These are phyloP conservation scores for Quercus lobata DNA, from an alignment of 331 rosid species.

Conservation along the genomic window DNA sequence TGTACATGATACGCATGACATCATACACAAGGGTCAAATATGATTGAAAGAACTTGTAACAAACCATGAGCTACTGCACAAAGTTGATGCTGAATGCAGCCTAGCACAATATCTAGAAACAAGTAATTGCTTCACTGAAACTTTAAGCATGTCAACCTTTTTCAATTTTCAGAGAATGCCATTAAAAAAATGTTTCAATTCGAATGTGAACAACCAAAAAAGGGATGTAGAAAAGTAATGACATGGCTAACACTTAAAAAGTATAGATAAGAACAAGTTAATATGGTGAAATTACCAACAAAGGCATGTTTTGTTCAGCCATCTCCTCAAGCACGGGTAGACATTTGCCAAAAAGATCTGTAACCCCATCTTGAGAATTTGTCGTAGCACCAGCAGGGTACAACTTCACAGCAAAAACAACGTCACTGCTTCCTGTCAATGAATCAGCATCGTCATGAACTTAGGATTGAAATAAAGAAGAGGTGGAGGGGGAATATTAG, in stretches of 20 bases:
- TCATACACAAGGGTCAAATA: no score
- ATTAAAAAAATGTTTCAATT: no score
- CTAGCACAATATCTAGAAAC: no score
- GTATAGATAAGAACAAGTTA: not conserved
- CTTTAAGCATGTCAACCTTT: no score
- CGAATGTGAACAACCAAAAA: not conserved
- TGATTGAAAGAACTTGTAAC: no score
- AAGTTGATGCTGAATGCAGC: no score
- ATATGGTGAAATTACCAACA: constrained; percentile 48
- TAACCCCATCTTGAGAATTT: constrained; percentile 92
- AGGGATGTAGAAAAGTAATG: not conserved
- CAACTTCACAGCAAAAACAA: constrained; percentile 76
- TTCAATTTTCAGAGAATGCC: no score
- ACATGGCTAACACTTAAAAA: not conserved
- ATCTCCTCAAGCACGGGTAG: constrained; percentile 80
- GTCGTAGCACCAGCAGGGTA: constrained; percentile 99
- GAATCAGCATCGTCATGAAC: constrained; percentile 17
- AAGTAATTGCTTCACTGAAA: no score
- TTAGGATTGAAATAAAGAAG: not conserved
- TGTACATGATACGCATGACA: no score
- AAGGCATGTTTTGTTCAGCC: constrained; percentile 71
- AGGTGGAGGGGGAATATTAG: not conserved
- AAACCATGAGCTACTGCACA: no score
- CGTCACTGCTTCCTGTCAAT: constrained; percentile 66
- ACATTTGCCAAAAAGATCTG: constrained; percentile 79